These are phyloP conservation scores for Magnusiomyces starmeri DNA, from an alignment of 1,139 yeast species.

Conservation along the genomic window DNA sequence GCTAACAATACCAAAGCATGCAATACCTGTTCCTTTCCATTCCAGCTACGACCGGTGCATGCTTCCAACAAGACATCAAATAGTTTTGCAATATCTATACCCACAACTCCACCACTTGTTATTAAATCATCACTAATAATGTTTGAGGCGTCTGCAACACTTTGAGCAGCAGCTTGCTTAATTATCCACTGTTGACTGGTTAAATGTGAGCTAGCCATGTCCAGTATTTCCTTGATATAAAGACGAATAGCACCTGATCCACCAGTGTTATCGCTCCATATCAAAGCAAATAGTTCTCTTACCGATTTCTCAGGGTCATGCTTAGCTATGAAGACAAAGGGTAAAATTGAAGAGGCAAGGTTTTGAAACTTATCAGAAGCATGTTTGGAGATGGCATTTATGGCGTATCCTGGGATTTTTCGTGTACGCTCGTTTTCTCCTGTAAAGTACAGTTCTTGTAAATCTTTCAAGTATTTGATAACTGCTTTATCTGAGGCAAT, in stretches of 20 bases:
- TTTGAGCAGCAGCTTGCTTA: conserved; percentile 63
- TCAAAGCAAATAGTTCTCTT: conserved; percentile 46
- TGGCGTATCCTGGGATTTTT: conserved; percentile 52
- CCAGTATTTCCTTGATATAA: conserved; percentile 65
- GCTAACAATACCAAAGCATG: conserved; percentile 62
- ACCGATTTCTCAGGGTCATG: conserved; percentile 52
- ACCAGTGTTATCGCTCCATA: conserved; percentile 79
- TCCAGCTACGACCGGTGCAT: conserved; percentile 76
- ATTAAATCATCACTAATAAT: conserved; percentile 20
- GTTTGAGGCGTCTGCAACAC: conserved; percentile 58
- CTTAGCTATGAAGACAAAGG: conserved; percentile 71
- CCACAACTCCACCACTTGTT: conserved; percentile 25
- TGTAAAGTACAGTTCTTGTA: conserved; percentile 57
- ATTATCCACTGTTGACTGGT: conserved; percentile 52
- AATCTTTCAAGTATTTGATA: conserved; percentile 45
- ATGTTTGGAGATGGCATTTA: conserved; percentile 61
- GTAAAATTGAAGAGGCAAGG: conserved; percentile 60
- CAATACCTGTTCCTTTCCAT: conserved; percentile 72
- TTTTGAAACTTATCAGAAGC: conserved; percentile 62
- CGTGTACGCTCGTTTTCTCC: conserved; percentile 43
- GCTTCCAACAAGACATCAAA: conserved; percentile 55
- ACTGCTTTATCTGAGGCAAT: conserved; percentile 50
- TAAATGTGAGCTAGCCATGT: conserved; percentile 40
- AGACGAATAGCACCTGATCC: conserved; percentile 63
- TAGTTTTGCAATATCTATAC: conserved; percentile 31